Conservation (phyloP, 352 stramenopile species). For the Vaucheria bursata region DNA sequence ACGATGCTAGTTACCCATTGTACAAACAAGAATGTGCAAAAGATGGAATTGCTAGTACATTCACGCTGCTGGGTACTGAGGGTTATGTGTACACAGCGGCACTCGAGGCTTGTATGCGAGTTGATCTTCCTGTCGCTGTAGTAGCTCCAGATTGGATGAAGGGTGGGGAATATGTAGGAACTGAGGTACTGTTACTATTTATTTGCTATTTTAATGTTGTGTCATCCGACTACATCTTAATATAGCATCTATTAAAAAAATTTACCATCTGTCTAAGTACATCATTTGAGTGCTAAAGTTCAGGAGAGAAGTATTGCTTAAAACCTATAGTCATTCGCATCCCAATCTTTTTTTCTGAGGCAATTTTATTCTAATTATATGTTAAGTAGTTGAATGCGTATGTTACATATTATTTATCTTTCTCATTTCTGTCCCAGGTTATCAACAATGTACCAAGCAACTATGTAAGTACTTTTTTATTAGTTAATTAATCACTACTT, state of each 20-base stretch:
- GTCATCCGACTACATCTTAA: too few relatives aligned
- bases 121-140: not conserved
- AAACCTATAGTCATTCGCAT: too few relatives aligned
- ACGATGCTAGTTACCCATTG: not conserved
- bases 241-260: too few relatives aligned
- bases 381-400: too few relatives aligned
- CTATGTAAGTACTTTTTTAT: not conserved
- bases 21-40: constrained; percentile 1
- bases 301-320: too few relatives aligned
- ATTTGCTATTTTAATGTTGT: too few relatives aligned
- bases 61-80: not conserved
- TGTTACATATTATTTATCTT: too few relatives aligned
- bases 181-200: not conserved
- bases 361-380: too few relatives aligned
- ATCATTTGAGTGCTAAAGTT: too few relatives aligned
- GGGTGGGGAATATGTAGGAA: not conserved
- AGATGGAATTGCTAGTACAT: not conserved
- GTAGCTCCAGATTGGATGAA: not conserved
- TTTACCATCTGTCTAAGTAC: too few relatives aligned
- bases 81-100: not conserved
- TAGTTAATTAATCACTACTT: not conserved
- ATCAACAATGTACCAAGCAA: constrained; percentile 12
- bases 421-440: not conserved
- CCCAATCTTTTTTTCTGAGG: too few relatives aligned
- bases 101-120: not conserved